These are phyloP conservation scores for Backusella morwellensis DNA, from an alignment of 192 early-diverging fungal species.

Conservation along the genomic window DNA sequence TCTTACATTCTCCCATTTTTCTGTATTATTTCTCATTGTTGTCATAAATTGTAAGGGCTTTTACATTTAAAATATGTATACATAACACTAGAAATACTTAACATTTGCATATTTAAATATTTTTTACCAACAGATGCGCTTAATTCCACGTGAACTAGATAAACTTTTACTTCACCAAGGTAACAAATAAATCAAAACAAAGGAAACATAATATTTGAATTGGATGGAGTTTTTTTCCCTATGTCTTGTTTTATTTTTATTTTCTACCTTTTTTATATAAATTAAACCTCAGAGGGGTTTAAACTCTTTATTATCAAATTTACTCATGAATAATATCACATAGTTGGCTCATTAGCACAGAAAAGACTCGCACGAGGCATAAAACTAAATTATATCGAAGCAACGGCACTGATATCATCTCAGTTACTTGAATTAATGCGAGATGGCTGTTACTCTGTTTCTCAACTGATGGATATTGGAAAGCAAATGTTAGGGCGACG, in stretches of 20 bases:
- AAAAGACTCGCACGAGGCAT: slow-evolving; percentile 86
- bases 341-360: slow-evolving; percentile 84
- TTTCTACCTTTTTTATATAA: background rate
- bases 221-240: background rate
- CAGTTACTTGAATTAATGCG: slow-evolving; percentile 86
- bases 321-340: background rate
- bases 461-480: slow-evolving; percentile 84
- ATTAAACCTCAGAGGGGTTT: background rate
- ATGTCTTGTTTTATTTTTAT: background rate
- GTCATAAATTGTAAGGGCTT: background rate
- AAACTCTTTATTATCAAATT: background rate
- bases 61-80: background rate
- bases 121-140: slow-evolving; percentile 49
- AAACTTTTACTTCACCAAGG: slow-evolving; percentile 82
- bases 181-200: background rate
- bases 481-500: slow-evolving; percentile 82
- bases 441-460: slow-evolving; percentile 82
- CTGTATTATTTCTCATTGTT: background rate
- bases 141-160: slow-evolving; percentile 90
- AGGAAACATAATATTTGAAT: background rate
- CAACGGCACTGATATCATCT: slow-evolving; percentile 81
- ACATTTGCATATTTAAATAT: background rate
- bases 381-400: slow-evolving; percentile 81
- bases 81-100: background rate
- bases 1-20: background rate